Base-by-base conservation (phyloP, 2,329 filamentous ascomycete species). In the Trichoderma atrobrunneum region DNA sequence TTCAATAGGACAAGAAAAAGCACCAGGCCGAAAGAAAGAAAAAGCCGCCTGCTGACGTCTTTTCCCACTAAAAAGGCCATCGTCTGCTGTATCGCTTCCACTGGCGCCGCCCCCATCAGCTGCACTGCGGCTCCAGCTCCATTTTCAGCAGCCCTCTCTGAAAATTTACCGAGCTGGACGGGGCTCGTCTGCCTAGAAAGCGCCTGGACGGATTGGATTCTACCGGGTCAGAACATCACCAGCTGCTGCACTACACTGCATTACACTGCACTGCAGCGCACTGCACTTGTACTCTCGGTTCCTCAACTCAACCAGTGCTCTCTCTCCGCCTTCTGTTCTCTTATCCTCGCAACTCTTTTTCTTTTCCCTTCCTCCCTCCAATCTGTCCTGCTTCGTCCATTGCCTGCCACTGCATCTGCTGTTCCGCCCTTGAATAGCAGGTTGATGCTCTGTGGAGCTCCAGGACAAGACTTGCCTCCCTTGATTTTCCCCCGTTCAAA, bases 401-500 rank as follows among this genome's bases (percentile, higher is more conserved):
- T 39, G 59, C 18, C 48, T 63, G 57, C 48, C 57, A 21, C 54
- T 54, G 24, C 24, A 64, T 3, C 36, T 54, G 39, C 56, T 34
- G 28, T 30, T 43, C 68, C 60, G 68, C 68, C 68, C 68, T 70
- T 70, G 59, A 21, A 64, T 34, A 64, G 68, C 68, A 57, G 51
- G 60, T 43, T 64, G 60, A 64, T 57, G 43, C 63, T 39, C 59
- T 34, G 71, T 61, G 64, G 71, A 69, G 59, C 57, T 69, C 59
- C 11, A 32, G 71, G 65, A 69, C 65, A 70, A 43, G 64, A 59
- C 34, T 54, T 61, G 57, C 28, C 66, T 62, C 66, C 66, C 66
- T 70, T 62, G 57, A 26, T 60, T 32, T 24, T 14, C 18, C n/a
- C 16, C 24, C 60, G 34, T 57, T 54, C 30, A 8, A 21, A 14